Evolutionary conservation across 2,329 filamentous ascomycete genomes (phyloP), one percentile per base, ranked within the genome.

Genomic region (Monosporascus ibericus): DNA sequence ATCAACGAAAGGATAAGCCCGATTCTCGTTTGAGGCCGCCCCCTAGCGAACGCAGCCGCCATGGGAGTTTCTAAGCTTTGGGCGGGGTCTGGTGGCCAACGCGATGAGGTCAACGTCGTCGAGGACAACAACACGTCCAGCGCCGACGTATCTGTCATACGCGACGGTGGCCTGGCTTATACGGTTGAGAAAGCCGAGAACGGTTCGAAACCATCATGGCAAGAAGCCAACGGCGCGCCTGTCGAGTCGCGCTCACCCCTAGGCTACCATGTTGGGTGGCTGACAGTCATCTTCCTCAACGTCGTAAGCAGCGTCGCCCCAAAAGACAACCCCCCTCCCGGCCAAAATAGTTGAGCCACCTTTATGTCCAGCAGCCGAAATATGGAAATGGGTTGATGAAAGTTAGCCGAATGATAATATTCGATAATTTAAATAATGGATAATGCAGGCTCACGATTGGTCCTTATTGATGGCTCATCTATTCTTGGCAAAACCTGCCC

Each of bases 211-310:
- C 64, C 72, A 2, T 73, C 76, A 3, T 81, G 80, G 58, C 81
- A 85, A 56, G 82, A 85, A 60, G 80, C 78, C 2, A 73, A 72
- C 6, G 83, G 83, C 14, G 83, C 83, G 2, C 82, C 83, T 0
- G 79, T 86, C 6, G 83, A 86, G 62, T 69, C 66, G 2, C 62
- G 72, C 5, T 84, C 81, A 3, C 81, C 83, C 0, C 66, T 86
- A n/a, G 83, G 82, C 1, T 84, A 84, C 60, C 68, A 75, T 9
- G 81, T 85, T 38, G 75, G 76, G 1, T 73, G 73, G 17, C 60
- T 80, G 25, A 81, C 80, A 0, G 78, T 82, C 20, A 69, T 84
- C 20, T 80, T 82, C 51, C 63, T 85, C 25, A 85, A 85, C 56
- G 65, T 85, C 47, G 30, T 34, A 34, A 34, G 30, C 9, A 34